A percentile compares a stretch with the other conserved stretches of the same genome.
phyloP scores from a whole-genome alignment of 2,329 filamentous ascomycete species.

The Fusarium musae region DNA sequence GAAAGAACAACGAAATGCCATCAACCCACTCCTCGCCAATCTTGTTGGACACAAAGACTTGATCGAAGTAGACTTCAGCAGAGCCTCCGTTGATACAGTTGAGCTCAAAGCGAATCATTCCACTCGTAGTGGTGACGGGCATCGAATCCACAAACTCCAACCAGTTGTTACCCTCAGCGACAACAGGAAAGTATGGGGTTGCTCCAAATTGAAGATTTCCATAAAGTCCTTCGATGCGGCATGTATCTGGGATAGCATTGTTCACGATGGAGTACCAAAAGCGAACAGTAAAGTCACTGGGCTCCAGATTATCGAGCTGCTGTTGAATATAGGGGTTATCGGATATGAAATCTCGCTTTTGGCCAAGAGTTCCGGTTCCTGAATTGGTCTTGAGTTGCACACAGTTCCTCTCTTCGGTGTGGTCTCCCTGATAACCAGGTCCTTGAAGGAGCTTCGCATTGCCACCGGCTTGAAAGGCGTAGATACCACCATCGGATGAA shows the following conservation, averaged over 20 bases:
- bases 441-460: slow-evolving; percentile 31
- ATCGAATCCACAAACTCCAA: slow-evolving; percentile 22
- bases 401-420: slow-evolving; percentile 30
- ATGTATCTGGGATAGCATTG: slow-evolving; percentile 32
- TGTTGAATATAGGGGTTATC: slow-evolving; percentile 34
- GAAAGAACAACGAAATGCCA: slow-evolving; percentile 31
- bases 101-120: slow-evolving; percentile 35
- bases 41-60: slow-evolving; percentile 40
- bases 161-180: slow-evolving; percentile 10
- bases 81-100: slow-evolving; percentile 29
- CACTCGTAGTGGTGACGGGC: slow-evolving; percentile 26
- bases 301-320: slow-evolving; percentile 25
- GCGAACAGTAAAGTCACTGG: slow-evolving; percentile 35
- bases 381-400: slow-evolving; percentile 17
- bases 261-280: slow-evolving; percentile 34
- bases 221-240: slow-evolving; percentile 35
- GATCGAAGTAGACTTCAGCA: slow-evolving; percentile 37
- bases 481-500: slow-evolving; percentile 30
- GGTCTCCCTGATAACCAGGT: slow-evolving; percentile 22
- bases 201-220: slow-evolving; percentile 22
- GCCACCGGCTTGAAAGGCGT: slow-evolving; percentile 27
- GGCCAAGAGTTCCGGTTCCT: background rate
- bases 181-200: slow-evolving; percentile 34
- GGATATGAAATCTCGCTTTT: slow-evolving; percentile 5
- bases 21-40: slow-evolving; percentile 32